Conservation (phyloP, 176 grass and related monocot species). For the Aegilops longissima region DNA sequence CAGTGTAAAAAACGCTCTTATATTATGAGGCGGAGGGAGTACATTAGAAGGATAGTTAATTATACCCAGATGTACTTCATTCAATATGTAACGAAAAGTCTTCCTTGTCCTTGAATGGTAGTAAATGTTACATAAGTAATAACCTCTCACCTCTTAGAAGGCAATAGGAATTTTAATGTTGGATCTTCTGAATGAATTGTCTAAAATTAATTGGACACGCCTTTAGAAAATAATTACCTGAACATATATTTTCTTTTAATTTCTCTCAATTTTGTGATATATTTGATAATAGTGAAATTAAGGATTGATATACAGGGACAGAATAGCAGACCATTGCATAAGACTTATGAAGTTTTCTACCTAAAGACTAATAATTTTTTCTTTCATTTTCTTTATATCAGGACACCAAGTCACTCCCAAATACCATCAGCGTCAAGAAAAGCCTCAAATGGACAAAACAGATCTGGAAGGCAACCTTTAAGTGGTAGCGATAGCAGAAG, state of each 20-base stretch:
- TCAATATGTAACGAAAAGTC: not conserved
- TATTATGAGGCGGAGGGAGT: too few species aligned
- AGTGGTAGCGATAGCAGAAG: conserved; percentile 62
- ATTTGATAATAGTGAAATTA: not conserved
- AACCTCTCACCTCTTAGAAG: not conserved
- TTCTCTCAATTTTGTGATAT: not conserved
- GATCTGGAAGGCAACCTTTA: conserved; percentile 55
- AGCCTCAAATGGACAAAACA: conserved; percentile 59
- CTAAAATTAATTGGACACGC: not conserved
- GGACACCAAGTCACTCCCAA: conserved; percentile 72
- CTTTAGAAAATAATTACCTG: not conserved
- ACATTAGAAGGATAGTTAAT: not conserved
- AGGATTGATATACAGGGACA: not conserved
- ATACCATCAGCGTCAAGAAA: conserved; percentile 81
- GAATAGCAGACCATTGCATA: not conserved
- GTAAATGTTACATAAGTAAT: not conserved
- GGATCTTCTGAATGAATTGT: not conserved
- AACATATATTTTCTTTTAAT: not conserved
- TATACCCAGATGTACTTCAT: not conserved
- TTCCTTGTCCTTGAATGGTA: not conserved
- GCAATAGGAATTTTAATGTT: not conserved
- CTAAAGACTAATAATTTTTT: conserved; percentile 23
- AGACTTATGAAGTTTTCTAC: not conserved
- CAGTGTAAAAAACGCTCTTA: too few species aligned
- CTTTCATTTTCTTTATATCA: conserved; percentile 34